These are phyloP conservation scores for Phyllosticta ampelicida DNA, from an alignment of 2,329 filamentous ascomycete genomes.

Conservation along the genomic window DNA sequence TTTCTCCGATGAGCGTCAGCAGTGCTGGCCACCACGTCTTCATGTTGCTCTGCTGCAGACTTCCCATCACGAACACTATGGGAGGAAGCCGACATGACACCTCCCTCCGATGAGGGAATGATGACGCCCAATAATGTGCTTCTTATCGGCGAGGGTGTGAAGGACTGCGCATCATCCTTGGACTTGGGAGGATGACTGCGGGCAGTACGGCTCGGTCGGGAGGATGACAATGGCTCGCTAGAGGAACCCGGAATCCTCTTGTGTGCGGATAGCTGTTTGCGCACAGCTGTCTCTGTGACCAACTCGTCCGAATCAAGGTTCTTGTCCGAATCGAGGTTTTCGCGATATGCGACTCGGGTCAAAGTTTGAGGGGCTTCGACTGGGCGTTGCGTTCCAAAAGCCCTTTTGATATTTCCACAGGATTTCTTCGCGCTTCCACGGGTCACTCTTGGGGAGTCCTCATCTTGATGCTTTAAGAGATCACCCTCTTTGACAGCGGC, in stretches of 20 bases:
- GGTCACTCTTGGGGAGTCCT: background rate
- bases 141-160: background rate
- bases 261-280: background rate
- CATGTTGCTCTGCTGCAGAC: background rate
- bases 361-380: background rate
- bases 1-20: background rate
- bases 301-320: background rate
- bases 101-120: background rate
- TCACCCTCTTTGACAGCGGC: background rate
- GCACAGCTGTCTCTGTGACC: background rate
- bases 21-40: background rate
- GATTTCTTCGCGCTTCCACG: background rate
- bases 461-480: background rate
- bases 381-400: too few species aligned
- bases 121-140: background rate
- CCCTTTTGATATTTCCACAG: background rate
- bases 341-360: background rate
- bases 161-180: background rate
- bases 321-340: background rate
- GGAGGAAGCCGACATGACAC: background rate
- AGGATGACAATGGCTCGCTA: background rate
- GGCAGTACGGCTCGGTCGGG: background rate
- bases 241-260: background rate
- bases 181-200: background rate
- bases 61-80: background rate